Evolutionary conservation across 2,329 filamentous ascomycete genomes (phyloP).

Genomic region (Erysiphe neolycopersici): DNA sequence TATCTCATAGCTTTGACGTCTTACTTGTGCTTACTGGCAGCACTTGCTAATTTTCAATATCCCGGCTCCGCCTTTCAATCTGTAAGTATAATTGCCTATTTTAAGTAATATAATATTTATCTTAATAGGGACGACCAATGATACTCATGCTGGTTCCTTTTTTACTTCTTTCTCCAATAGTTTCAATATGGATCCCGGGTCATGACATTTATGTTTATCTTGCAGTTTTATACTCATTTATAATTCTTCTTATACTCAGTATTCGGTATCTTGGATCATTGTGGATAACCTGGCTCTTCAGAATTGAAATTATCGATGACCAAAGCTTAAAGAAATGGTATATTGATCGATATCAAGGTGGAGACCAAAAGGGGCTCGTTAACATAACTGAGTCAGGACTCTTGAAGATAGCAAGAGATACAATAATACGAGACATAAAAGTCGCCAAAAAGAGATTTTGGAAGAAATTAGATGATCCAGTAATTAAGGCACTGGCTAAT

Average conservation of each 20-base stretch:
- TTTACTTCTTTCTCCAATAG: constrained; percentile 4
- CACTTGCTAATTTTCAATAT: constrained; percentile 4
- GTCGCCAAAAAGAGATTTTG: constrained; percentile 1
- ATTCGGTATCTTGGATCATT: constrained; percentile 2
- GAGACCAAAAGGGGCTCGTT: constrained; percentile 2
- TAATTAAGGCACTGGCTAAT: constrained; percentile 16
- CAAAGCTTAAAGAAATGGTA: constrained; percentile 2
- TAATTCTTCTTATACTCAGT: constrained; percentile 2
- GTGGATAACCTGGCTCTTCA: constrained; percentile 4
- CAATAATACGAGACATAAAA: constrained; percentile 3
- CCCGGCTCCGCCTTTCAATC: constrained; percentile 4
- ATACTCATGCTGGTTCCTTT: constrained; percentile 4
- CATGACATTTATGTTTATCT: constrained; percentile 3
- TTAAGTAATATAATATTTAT: neutral
- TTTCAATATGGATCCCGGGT: constrained; percentile 2
- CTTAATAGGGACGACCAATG: constrained; percentile 1
- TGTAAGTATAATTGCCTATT: neutral
- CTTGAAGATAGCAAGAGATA: constrained; percentile 5
- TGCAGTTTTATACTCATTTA: constrained; percentile 3
- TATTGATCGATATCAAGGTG: constrained; percentile 2
- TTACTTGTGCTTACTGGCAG: constrained; percentile 3
- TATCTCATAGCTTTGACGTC: constrained; percentile 3
- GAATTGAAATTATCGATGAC: constrained; percentile 2
- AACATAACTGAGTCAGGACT: constrained; percentile 4
- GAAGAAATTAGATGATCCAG: constrained; percentile 1